These are phyloP conservation scores for Anastatica hierochuntica DNA, from an alignment of 345 rosid species.

Conservation along the genomic window DNA sequence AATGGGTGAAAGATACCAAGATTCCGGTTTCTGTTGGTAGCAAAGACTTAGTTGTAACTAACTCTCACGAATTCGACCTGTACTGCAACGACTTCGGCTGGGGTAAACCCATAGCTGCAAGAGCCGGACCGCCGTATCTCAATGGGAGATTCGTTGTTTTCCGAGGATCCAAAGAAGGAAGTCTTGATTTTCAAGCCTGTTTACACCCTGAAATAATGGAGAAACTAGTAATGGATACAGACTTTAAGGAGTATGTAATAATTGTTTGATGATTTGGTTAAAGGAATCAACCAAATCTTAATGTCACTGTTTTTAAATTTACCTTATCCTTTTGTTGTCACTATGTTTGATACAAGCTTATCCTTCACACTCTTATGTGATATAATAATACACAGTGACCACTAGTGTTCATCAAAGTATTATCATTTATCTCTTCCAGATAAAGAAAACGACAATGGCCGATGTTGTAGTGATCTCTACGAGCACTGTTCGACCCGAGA, in stretches of 20 bases:
- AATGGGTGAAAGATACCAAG: constrained; percentile 23
- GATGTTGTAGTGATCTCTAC: constrained; percentile 10
- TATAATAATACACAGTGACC: too few relatives aligned
- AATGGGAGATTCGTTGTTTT: constrained; percentile 30
- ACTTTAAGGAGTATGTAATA: constrained; percentile 15
- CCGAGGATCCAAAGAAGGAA: constrained; percentile 30
- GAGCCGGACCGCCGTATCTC: constrained; percentile 27
- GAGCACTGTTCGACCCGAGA: constrained; percentile 12
- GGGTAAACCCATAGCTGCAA: constrained; percentile 34
- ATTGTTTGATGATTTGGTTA: constrained; percentile 4
- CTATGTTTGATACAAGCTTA: too few relatives aligned
- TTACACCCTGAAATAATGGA: constrained; percentile 7
- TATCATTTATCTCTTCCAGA: too few relatives aligned
- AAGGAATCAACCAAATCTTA: not conserved
- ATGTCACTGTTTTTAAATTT: too few relatives aligned
- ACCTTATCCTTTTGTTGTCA: too few relatives aligned
- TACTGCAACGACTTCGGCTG: constrained; percentile 36
- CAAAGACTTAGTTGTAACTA: constrained; percentile 12
- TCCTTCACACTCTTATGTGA: too few relatives aligned
- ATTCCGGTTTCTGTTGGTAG: constrained; percentile 10
- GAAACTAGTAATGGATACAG: constrained; percentile 5
- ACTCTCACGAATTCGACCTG: constrained; percentile 29
- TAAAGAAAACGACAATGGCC: not conserved
- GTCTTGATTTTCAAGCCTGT: constrained; percentile 32
- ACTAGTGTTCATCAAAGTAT: too few relatives aligned